Percentiles rank a stretch among this genome's conserved stretches.
phyloP scores from a whole-genome alignment of 495 filamentous ascomycete species.

The Trichoderma reesei region DNA sequence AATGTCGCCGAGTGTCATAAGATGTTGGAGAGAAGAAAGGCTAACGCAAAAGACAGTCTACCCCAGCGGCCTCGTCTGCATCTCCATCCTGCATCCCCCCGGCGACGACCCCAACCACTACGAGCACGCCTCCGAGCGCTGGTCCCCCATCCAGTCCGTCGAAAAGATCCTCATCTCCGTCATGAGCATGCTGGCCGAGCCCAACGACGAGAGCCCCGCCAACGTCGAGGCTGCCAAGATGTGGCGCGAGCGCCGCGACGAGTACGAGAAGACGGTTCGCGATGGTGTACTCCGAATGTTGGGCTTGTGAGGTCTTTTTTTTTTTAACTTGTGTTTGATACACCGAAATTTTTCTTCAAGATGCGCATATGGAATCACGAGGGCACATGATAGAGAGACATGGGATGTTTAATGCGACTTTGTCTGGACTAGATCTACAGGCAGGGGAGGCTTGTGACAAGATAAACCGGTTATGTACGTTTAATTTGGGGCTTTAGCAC shows the following conservation, averaged over 20 bases:
- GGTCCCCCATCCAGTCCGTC: constrained; percentile 92
- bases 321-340: no score
- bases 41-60: constrained; percentile 54
- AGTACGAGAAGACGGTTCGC: constrained; percentile 81
- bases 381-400: no score
- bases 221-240: constrained; percentile 98
- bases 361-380: no score
- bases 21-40: neutral
- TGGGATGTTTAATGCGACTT: no score
- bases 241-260: constrained; percentile 79
- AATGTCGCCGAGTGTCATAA: neutral
- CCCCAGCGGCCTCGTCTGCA: constrained; percentile 83
- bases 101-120: constrained; percentile 98
- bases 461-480: neutral
- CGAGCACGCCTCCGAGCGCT: constrained; percentile 90
- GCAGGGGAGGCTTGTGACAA: neutral
- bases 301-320: constrained; percentile 29
- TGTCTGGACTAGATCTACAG: neutral
- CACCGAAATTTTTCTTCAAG: neutral
- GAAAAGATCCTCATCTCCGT: constrained; percentile 97
- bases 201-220: constrained; percentile 96
- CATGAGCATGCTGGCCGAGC: constrained; percentile 98
- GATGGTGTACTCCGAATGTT: constrained; percentile 56
- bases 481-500: constrained; percentile 9
- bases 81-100: constrained; percentile 96